A percentile compares a stretch with the other conserved stretches of the same genome.
Conservation (phyloP, 169 alveolate species). For the Nephromyces sp. region DNA sequence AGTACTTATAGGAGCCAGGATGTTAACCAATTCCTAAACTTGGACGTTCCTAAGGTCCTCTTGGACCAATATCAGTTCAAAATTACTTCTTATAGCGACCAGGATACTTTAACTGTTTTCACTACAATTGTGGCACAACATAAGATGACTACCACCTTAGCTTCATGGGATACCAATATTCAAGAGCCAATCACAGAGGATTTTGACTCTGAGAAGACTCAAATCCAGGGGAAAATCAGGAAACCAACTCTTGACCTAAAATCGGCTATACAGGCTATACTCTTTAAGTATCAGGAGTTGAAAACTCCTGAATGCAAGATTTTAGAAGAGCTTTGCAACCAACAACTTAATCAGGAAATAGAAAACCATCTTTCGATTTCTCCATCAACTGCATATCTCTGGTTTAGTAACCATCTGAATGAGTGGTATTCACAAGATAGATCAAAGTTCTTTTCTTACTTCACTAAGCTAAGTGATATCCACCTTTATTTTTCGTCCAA, state of each 20-base stretch:
- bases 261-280: not conserved
- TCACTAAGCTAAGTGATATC: not conserved
- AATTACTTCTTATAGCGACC: not conserved
- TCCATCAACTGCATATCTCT: not conserved
- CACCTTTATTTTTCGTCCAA: not conserved
- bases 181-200: no score
- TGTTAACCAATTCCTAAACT: no score
- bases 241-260: not conserved
- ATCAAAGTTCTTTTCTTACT: not conserved
- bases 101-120: not conserved
- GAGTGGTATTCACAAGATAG: not conserved
- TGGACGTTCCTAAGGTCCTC: no score
- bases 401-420: not conserved
- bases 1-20: no score
- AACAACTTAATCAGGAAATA: no score
- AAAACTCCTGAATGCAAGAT: no score
- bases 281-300: not conserved
- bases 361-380: no score
- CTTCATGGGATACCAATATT: no score
- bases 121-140: not conserved
- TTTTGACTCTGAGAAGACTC: not conserved
- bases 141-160: not conserved
- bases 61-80: not conserved
- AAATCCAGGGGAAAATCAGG: not conserved
- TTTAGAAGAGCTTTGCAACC: no score